Conservation (phyloP, 1,284 basidiomycete species). For the Ceratobasidium sp. region DNA sequence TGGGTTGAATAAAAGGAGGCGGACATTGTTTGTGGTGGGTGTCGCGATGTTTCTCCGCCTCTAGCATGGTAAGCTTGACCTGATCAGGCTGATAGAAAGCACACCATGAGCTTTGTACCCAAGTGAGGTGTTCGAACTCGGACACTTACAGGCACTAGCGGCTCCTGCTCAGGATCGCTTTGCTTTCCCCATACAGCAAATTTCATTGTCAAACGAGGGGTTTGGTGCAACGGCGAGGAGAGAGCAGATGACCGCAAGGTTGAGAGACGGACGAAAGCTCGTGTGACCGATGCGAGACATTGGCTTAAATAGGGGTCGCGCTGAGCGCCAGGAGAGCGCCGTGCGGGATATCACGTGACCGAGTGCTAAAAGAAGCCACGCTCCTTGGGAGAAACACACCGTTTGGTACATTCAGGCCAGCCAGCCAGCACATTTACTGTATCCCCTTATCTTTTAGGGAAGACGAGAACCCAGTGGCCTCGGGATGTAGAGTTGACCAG, state of each 20-base stretch:
- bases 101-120: background rate
- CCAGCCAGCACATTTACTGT: background rate
- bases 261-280: background rate
- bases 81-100: constrained; percentile 17
- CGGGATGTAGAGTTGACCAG: too few relatives aligned
- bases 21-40: constrained; percentile 13
- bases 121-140: background rate
- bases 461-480: too few relatives aligned
- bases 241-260: too few relatives aligned
- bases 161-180: constrained; percentile 23
- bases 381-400: background rate
- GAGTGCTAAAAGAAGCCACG: too few relatives aligned
- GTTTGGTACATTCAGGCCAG: background rate
- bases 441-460: too few relatives aligned
- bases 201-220: background rate
- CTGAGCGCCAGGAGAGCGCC: background rate
- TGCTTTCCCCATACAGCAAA: background rate
- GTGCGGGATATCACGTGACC: background rate
- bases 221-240: too few relatives aligned
- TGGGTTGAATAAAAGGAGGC: background rate
- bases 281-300: background rate
- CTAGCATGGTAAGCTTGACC: constrained; percentile 26
- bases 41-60: constrained; percentile 28
- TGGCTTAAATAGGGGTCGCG: constrained; percentile 4
- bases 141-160: background rate